These are phyloP conservation scores for Thelonectria olida DNA, from an alignment of 2,329 filamentous ascomycete genomes.

Conservation along the genomic window DNA sequence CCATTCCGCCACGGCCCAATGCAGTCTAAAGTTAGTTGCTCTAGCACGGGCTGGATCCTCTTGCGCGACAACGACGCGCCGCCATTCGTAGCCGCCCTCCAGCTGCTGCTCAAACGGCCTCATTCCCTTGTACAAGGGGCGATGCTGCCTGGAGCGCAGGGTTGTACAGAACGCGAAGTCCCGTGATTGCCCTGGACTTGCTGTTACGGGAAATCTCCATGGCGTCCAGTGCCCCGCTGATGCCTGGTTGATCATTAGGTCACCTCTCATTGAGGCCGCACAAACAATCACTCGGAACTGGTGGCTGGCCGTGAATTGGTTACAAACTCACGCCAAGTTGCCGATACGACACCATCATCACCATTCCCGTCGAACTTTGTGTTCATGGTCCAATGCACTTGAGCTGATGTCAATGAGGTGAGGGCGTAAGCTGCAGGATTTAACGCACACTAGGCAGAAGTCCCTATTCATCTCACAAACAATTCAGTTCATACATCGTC, in stretches of 20 bases:
- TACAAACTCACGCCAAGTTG: neutral
- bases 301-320: conserved; percentile 31
- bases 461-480: neutral
- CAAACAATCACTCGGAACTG: conserved; percentile 7
- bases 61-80: conserved; percentile 10
- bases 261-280: conserved; percentile 16
- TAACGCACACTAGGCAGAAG: conserved; percentile 25
- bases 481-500: too few species aligned
- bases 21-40: neutral
- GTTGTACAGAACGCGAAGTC: conserved; percentile 34
- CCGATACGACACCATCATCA: conserved; percentile 3
- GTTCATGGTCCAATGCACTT: conserved; percentile 20
- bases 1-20: neutral
- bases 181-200: conserved; percentile 27
- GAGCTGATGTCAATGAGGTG: too few species aligned
- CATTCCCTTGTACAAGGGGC: conserved; percentile 17
- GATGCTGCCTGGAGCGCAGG: conserved; percentile 36
- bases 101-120: neutral
- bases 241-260: conserved; percentile 30
- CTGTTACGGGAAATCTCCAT: conserved; percentile 1
- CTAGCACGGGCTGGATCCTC: neutral
- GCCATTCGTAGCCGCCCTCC: too few species aligned
- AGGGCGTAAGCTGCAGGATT: neutral
- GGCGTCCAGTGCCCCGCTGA: conserved; percentile 26
- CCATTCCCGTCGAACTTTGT: neutral